Evolutionary conservation across 805 yeast species (phyloP), one percentile per base, ranked within the genome.

Genomic region (Kluyveromyces siamensis): DNA sequence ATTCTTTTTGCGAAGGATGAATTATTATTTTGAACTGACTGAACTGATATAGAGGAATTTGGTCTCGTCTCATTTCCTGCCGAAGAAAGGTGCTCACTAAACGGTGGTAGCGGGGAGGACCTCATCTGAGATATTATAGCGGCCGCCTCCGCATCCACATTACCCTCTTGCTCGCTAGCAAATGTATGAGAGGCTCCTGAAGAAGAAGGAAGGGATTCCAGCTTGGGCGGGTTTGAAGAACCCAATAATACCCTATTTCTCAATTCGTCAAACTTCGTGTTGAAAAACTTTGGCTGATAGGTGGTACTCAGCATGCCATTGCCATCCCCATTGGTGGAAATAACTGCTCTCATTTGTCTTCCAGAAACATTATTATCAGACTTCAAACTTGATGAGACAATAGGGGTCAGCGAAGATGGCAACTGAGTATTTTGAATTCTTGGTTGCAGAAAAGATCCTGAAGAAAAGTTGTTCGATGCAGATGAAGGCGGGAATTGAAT

Each of bases 101-200:
- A 57, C 54, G 33, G 52, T 40, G 46, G 61, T 50, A 43, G 63
- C 5, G 69, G 69, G 2, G 69, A 63, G 11, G 69, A 65, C 48
- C 67, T 56, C 65, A 65, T 58, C 40, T 56, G 62, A 2, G 68
- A 63, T 30, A 65, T 46, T 2, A 62, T 67, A 1, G 62, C 65
- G 5, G 67, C 69, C 1, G 69, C 69, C 17, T 62, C 68, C 44
- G 61, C 49, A 42, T 62, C 66, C 30, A 43, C 45, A 27, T 21
- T 43, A 21, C 33, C 14, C 7, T 33, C 39, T 21, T 43, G 45
- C 16, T 58, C 61, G 35, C 52, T 56, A 2, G 53, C 45, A 21
- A 13, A 10, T 44, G 21, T 21, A 25, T 44, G 25, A 13, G 50
- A 45, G 13, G 48, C 40, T 25, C 48, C 40, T 36, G 42, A 36